Conservation (phyloP, 108 stramenopile genomes). For the Phaeodactylum tricornutum region DNA sequence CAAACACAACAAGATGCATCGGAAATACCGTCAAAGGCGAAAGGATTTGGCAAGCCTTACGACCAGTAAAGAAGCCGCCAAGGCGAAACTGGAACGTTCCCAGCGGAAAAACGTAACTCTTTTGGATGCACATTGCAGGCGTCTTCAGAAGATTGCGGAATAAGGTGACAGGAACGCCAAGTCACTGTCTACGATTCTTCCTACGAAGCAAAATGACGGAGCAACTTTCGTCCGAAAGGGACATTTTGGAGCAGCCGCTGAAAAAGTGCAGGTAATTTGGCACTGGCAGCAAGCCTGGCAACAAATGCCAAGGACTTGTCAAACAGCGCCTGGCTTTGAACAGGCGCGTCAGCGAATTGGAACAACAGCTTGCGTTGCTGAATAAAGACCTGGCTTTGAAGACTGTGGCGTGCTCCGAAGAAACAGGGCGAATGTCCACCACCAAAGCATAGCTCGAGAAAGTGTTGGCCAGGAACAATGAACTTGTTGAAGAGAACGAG, state of each 20-base stretch:
- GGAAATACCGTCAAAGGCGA: constrained; percentile 42
- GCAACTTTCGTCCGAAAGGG: constrained; percentile 53
- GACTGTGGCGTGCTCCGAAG: constrained; percentile 27
- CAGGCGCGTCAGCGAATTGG: constrained; percentile 16
- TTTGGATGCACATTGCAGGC: constrained; percentile 53
- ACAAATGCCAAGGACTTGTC: constrained; percentile 64
- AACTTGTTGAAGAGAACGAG: constrained; percentile 51
- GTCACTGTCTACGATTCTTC: constrained; percentile 76
- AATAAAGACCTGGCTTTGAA: constrained; percentile 27
- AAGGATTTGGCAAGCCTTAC: constrained; percentile 61
- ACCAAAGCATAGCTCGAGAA: constrained; percentile 36
- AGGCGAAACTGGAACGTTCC: constrained; percentile 61
- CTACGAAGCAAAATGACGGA: constrained; percentile 71
- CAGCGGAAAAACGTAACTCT: constrained; percentile 66
- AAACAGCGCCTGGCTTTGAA: constrained; percentile 40
- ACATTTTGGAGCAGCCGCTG: constrained; percentile 55
- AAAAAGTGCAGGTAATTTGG: constrained; percentile 72
- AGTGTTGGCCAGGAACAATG: constrained; percentile 51
- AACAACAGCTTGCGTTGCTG: constrained; percentile 21
- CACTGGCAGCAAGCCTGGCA: constrained; percentile 66
- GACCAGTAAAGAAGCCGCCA: constrained; percentile 60
- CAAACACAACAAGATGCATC: constrained; percentile 66
- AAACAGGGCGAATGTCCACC: constrained; percentile 28
- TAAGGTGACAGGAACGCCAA: constrained; percentile 88
- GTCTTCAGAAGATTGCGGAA: constrained; percentile 66